A percentile compares a stretch with the other conserved stretches of the same genome.
Evolutionary conservation across 371 early-diverging fungal genomes (phyloP).

Genomic region (Catenaria anguillulae): DNA sequence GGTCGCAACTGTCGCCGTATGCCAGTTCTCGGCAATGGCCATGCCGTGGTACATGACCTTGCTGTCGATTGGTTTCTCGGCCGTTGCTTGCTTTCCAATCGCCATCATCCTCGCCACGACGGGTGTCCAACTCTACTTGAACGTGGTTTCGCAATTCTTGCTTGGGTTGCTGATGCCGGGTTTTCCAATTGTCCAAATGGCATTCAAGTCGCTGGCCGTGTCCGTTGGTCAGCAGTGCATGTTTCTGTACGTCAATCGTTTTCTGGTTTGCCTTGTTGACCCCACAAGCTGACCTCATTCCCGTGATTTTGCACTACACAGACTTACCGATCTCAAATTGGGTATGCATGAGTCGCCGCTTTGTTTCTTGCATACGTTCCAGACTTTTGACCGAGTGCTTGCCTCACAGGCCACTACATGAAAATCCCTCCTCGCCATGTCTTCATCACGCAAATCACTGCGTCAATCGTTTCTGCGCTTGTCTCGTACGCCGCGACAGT

Average conservation of each 20-base stretch:
- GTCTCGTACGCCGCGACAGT: slow-evolving; percentile 47
- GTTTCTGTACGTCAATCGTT: no score
- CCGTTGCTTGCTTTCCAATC: slow-evolving; percentile 47
- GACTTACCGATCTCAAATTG: slow-evolving; percentile 27
- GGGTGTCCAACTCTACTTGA: slow-evolving; percentile 24
- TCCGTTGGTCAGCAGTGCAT: no score
- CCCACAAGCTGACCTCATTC: no score
- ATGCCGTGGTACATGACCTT: slow-evolving; percentile 17
- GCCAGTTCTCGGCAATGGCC: slow-evolving; percentile 22
- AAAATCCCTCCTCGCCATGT: slow-evolving; percentile 28
- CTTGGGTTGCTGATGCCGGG: slow-evolving; percentile 20
- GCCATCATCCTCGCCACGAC: slow-evolving; percentile 57
- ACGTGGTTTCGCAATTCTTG: slow-evolving; percentile 35
- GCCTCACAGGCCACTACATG: no score
- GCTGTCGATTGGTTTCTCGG: slow-evolving; percentile 39
- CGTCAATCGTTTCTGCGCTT: slow-evolving; percentile 36
- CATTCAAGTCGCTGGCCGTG: no score
- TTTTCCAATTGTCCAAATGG: no score
- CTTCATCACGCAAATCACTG: slow-evolving; percentile 42
- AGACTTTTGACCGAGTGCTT: no score
- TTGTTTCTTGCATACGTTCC: no score
- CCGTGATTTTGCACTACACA: not conserved
- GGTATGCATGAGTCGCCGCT: slow-evolving; percentile 11
- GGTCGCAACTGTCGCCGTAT: slow-evolving; percentile 22
- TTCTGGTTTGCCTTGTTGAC: no score